These are phyloP conservation scores for Solanum hybrid DNA, from an alignment of 305 asterid genomes.

Conservation along the genomic window DNA sequence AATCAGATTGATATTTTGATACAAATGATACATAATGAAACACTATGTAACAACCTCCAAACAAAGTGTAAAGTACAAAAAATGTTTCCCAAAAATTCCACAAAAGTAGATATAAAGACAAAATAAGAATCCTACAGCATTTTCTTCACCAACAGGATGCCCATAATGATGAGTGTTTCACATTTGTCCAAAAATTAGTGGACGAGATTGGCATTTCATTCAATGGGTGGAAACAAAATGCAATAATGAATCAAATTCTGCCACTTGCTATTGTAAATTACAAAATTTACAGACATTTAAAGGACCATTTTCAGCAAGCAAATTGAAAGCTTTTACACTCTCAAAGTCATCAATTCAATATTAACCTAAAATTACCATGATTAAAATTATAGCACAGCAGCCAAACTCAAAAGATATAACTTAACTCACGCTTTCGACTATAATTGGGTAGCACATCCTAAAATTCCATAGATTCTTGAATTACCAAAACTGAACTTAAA, in stretches of 20 bases:
- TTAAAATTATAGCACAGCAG: neutral
- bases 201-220: neutral
- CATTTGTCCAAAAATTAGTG: neutral
- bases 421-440: neutral
- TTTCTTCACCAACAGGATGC: neutral
- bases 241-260: neutral
- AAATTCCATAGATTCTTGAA: neutral
- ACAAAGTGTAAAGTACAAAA: neutral
- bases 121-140: neutral
- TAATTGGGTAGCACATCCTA: neutral
- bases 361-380: neutral
- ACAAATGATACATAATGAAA: neutral
- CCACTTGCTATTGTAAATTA: neutral
- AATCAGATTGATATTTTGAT: neutral
- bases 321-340: neutral
- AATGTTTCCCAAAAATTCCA: neutral
- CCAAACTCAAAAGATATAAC: neutral
- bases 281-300: neutral
- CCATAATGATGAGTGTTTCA: neutral
- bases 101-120: neutral
- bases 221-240: neutral
- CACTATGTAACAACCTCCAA: neutral
- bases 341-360: neutral
- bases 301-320: neutral
- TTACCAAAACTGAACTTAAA: neutral